A percentile compares a stretch with the other conserved stretches of the same genome.
phyloP scores from a whole-genome alignment of 768 basidiomycete species.

The Podaxis mareebaensis region DNA sequence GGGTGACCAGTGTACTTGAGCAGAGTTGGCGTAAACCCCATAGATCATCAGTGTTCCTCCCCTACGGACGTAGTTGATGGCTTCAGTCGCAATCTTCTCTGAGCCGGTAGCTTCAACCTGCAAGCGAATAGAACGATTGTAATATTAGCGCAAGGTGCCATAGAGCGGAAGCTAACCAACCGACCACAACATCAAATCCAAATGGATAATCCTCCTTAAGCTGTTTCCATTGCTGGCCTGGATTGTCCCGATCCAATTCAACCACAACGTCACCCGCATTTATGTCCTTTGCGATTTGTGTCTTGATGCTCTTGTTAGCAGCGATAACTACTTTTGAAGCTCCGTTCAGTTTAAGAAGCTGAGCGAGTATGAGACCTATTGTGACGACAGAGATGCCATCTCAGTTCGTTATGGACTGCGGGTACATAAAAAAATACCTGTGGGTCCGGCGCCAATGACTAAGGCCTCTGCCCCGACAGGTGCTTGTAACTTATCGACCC shows the following conservation, averaged over 20 bases:
- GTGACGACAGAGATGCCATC: neutral
- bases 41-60: slow-evolving; percentile 88
- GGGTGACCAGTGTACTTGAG: slow-evolving; percentile 83
- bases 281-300: slow-evolving; percentile 79
- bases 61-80: slow-evolving; percentile 86
- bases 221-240: slow-evolving; percentile 76
- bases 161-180: neutral
- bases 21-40: slow-evolving; percentile 87
- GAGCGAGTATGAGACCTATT: slow-evolving; percentile 73
- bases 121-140: neutral
- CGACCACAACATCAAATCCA: slow-evolving; percentile 81
- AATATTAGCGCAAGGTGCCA: neutral
- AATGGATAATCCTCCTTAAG: slow-evolving; percentile 81
- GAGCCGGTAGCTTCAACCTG: slow-evolving; percentile 61
- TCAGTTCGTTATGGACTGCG: neutral
- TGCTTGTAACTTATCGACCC: slow-evolving; percentile 83
- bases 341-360: slow-evolving; percentile 85
- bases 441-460: slow-evolving; percentile 86
- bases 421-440: slow-evolving; percentile 29
- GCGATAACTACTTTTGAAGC: slow-evolving; percentile 81
- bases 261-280: slow-evolving; percentile 84
- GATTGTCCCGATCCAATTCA: slow-evolving; percentile 76
- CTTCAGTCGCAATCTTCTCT: slow-evolving; percentile 82
- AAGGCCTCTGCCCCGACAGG: slow-evolving; percentile 84
- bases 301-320: slow-evolving; percentile 90